Evolutionary conservation across 179 eudicot species (phyloP).

Genomic region (Gypsophila paniculata): DNA sequence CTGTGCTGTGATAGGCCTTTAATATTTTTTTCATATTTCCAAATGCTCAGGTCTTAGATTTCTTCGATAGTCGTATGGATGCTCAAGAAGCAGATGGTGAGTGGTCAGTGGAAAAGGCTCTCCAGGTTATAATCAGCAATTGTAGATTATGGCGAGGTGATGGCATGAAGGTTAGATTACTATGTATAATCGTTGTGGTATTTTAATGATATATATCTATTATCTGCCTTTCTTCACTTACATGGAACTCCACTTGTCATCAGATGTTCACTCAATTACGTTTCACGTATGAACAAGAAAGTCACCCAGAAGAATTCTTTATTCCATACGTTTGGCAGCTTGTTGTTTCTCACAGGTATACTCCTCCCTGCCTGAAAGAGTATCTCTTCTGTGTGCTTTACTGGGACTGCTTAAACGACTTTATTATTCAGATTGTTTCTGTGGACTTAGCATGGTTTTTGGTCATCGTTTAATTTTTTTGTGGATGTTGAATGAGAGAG

Average conservation of each 20-base stretch:
- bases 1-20: neutral
- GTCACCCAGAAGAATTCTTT: conserved; percentile 95
- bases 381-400: conserved; percentile 3
- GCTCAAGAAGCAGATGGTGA: conserved; percentile 66
- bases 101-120: conserved; percentile 98
- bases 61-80: conserved; percentile 90
- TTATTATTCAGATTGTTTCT: neutral
- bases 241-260: conserved; percentile 3
- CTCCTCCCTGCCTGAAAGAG: neutral
- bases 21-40: neutral
- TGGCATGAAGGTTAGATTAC: conserved; percentile 73
- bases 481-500: too few species aligned
- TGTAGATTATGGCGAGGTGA: conserved; percentile 94
- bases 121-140: conserved; percentile 62
- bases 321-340: conserved; percentile 97
- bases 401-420: neutral
- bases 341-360: conserved; percentile 61
- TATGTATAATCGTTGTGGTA: neutral
- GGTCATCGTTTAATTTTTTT: neutral
- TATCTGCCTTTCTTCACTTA: conserved; percentile 7
- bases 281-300: conserved; percentile 97
- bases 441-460: neutral
- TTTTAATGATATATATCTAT: neutral
- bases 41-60: conserved; percentile 63
- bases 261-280: conserved; percentile 85